phyloP scores from a whole-genome alignment of 2,329 filamentous ascomycete genomes.

The Claviceps spartinae region DNA sequence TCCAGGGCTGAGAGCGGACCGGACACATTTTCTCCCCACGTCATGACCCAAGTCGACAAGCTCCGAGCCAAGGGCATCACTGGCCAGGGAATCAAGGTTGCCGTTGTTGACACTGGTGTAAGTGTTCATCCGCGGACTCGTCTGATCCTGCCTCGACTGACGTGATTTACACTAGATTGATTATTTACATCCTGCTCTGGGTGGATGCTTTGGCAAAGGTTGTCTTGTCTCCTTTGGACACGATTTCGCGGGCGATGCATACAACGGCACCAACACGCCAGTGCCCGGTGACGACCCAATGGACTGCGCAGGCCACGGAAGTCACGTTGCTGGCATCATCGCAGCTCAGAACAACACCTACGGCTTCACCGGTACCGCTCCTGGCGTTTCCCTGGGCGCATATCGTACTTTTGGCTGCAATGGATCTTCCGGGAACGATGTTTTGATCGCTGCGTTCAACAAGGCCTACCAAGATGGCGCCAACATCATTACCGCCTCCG shows the following conservation, averaged over 20 bases:
- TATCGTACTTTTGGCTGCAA: constrained; percentile 45
- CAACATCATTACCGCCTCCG: constrained; percentile 42
- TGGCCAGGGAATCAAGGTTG: constrained; percentile 39
- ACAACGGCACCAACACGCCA: constrained; percentile 25
- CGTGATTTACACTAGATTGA: constrained; percentile 31
- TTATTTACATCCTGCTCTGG: constrained; percentile 49
- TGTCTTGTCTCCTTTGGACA: constrained; percentile 44
- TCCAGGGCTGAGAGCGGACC: constrained; percentile 10
- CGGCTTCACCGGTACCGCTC: constrained; percentile 44
- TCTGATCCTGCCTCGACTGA: neutral
- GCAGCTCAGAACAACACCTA: constrained; percentile 40
- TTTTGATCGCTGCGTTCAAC: constrained; percentile 46
- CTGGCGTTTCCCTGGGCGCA: constrained; percentile 39
- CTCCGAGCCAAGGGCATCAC: constrained; percentile 33
- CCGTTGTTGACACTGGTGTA: constrained; percentile 40
- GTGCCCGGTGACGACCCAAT: constrained; percentile 37
- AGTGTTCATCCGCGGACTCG: constrained; percentile 11
- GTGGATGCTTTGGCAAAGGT: constrained; percentile 47
- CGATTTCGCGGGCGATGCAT: constrained; percentile 44
- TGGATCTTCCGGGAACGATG: constrained; percentile 37
- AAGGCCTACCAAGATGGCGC: constrained; percentile 46
- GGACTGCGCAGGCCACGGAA: constrained; percentile 46
- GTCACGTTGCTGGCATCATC: constrained; percentile 48
- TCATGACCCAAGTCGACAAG: constrained; percentile 44
- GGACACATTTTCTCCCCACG: constrained; percentile 34